These are phyloP conservation scores for Oryza meyeriana DNA, from an alignment of 176 grass and related monocot genomes.

Conservation along the genomic window DNA sequence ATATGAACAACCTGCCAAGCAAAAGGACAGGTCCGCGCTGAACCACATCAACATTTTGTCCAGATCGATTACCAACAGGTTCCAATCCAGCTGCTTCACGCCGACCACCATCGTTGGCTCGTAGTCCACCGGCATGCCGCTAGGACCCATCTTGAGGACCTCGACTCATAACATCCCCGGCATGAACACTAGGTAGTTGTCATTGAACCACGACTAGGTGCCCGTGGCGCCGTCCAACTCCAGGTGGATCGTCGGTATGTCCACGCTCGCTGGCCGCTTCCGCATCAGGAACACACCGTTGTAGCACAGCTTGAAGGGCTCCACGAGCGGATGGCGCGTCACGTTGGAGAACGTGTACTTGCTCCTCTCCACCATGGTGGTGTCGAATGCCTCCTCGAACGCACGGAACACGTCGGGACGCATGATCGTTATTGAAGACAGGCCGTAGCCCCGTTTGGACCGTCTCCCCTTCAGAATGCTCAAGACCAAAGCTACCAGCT, in stretches of 20 bases:
- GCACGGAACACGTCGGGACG: conserved; percentile 41
- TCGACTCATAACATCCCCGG: conserved; percentile 7
- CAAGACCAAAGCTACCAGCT: too few species aligned
- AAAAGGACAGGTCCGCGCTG: conserved; percentile 25
- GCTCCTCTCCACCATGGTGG: background rate
- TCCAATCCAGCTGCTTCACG: conserved; percentile 53
- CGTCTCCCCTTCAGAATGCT: too few species aligned
- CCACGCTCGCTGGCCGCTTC: conserved; percentile 30
- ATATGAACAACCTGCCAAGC: conserved; percentile 15
- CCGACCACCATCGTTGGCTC: conserved; percentile 39
- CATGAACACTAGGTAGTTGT: conserved; percentile 42
- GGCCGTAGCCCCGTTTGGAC: too few species aligned
- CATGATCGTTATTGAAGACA: too few species aligned
- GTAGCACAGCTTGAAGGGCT: conserved; percentile 57
- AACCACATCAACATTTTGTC: conserved; percentile 36
- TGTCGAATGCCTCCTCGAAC: conserved; percentile 36
- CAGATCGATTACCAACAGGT: conserved; percentile 52
- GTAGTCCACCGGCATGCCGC: conserved; percentile 9
- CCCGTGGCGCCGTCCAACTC: conserved; percentile 33
- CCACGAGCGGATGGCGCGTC: conserved; percentile 4
- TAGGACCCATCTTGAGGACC: conserved; percentile 48
- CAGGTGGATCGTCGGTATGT: conserved; percentile 38
- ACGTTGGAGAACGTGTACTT: background rate
- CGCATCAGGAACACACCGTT: conserved; percentile 16
- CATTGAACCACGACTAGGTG: conserved; percentile 41